phyloP scores from a whole-genome alignment of 495 filamentous ascomycete species.

The Penicillium ucsense region DNA sequence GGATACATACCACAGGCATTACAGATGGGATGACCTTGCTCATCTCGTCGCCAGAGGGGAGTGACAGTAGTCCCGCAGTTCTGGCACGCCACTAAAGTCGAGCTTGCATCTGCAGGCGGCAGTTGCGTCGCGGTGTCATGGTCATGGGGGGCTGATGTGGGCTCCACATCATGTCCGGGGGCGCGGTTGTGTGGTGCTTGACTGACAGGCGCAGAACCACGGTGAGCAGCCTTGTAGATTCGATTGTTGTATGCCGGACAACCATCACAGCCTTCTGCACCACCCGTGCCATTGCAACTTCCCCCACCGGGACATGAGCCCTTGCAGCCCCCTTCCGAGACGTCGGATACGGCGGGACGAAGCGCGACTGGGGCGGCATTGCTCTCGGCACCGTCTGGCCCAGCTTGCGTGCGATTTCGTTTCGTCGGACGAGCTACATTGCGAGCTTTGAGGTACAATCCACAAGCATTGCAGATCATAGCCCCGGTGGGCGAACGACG shows the following conservation, averaged over 20 bases:
- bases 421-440: conserved; percentile 85
- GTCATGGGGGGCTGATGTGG: conserved; percentile 6
- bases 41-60: conserved; percentile 90
- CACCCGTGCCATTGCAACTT: conserved; percentile 92
- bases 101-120: conserved; percentile 40
- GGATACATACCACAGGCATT: conserved; percentile 84
- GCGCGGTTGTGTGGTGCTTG: conserved; percentile 26
- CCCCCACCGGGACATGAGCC: conserved; percentile 96
- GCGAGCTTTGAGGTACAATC: conserved; percentile 85
- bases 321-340: conserved; percentile 30
- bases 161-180: conserved; percentile 16
- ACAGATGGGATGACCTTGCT: conserved; percentile 92
- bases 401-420: conserved; percentile 49
- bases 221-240: conserved; percentile 66
- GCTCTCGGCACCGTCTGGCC: conserved; percentile 21
- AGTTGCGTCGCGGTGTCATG: conserved; percentile 14
- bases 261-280: conserved; percentile 89
- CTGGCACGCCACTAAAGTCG: conserved; percentile 84
- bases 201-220: conserved; percentile 20
- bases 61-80: conserved; percentile 98
- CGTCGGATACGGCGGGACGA: conserved; percentile 7
- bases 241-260: conserved; percentile 97
- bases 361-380: conserved; percentile 4
- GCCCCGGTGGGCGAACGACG: conserved; percentile 83
- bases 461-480: conserved; percentile 97